phyloP scores from a whole-genome alignment of 768 basidiomycete genomes.

The Termitomyces sp. region DNA sequence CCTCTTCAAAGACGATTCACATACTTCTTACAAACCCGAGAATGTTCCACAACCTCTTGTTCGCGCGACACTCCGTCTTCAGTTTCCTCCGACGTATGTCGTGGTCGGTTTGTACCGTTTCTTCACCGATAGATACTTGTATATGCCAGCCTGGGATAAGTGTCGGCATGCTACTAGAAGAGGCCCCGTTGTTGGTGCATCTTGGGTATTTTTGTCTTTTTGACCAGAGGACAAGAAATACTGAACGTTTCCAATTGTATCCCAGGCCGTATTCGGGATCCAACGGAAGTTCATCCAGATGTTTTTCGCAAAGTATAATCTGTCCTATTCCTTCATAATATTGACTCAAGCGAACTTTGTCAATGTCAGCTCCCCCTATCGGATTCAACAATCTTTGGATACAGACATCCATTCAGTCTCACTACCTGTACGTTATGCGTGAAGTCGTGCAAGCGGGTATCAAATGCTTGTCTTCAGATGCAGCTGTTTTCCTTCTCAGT shows the following conservation, averaged over 20 bases:
- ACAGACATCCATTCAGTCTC: constrained; percentile 60
- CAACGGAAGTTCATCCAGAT: constrained; percentile 64
- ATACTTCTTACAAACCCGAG: constrained; percentile 5
- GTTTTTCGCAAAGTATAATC: constrained; percentile 56
- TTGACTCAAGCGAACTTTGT: not conserved
- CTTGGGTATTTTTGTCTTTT: constrained; percentile 56
- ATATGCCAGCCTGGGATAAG: constrained; percentile 80
- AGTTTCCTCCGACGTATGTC: constrained; percentile 81
- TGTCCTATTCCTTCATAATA: not conserved
- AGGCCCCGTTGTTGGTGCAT: constrained; percentile 62
- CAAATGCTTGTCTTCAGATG: constrained; percentile 42
- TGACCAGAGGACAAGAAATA: not conserved
- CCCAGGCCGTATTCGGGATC: constrained; percentile 63
- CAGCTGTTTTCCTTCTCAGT: constrained; percentile 68
- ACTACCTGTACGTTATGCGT: constrained; percentile 55
- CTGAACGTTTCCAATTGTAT: not conserved
- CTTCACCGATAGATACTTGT: constrained; percentile 66
- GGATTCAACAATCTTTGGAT: constrained; percentile 61
- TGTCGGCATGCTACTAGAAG: constrained; percentile 73
- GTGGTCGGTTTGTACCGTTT: constrained; percentile 83
- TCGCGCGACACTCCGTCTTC: constrained; percentile 57
- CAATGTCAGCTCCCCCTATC: constrained; percentile 61
- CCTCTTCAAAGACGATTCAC: constrained; percentile 21
- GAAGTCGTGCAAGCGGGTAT: not conserved
- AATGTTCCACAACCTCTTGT: constrained; percentile 45